These are phyloP conservation scores for Hymenotorrendiella dingleyae DNA, from an alignment of 2,329 filamentous ascomycete species.

Conservation along the genomic window DNA sequence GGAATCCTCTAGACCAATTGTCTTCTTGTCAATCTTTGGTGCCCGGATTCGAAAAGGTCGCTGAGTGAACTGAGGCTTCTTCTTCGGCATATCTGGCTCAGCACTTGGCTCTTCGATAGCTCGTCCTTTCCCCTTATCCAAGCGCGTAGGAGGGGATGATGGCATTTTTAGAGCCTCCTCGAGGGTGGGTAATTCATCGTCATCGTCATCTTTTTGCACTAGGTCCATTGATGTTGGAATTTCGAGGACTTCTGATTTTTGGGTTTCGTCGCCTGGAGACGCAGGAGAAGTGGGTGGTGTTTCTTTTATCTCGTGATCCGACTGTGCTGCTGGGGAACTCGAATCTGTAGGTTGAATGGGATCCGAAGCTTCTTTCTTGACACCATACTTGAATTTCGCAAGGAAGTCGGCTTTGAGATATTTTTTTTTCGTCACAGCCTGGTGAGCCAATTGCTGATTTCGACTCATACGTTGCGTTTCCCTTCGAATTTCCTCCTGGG, in stretches of 20 bases:
- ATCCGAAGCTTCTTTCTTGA: conserved; percentile 29
- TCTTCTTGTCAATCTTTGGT: conserved; percentile 33
- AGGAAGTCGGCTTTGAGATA: conserved; percentile 79
- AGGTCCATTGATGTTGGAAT: neutral
- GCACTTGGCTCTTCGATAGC: conserved; percentile 33
- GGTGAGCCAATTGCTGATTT: conserved; percentile 85
- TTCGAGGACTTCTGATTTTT: conserved; percentile 15
- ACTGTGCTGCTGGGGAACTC: conserved; percentile 40
- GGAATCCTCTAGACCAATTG: conserved; percentile 35
- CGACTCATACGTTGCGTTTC: conserved; percentile 89
- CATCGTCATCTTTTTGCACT: conserved; percentile 3
- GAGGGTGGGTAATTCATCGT: conserved; percentile 14
- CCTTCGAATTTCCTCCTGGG: conserved; percentile 86
- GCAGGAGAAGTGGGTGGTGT: conserved; percentile 71
- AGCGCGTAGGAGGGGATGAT: conserved; percentile 19
- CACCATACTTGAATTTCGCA: conserved; percentile 72
- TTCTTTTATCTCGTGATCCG: conserved; percentile 48
- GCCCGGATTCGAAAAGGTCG: conserved; percentile 35
- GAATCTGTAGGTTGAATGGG: conserved; percentile 45
- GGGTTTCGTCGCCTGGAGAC: conserved; percentile 26
- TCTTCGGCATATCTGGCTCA: conserved; percentile 8
- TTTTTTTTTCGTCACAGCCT: conserved; percentile 87
- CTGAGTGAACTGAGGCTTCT: conserved; percentile 21
- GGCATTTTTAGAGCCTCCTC: conserved; percentile 15
- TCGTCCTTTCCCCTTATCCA: conserved; percentile 58